A percentile compares a stretch with the other conserved stretches of the same genome.
These are phyloP conservation scores for Bipolaris bicolor DNA, from an alignment of 2,329 filamentous ascomycete species.

Conservation along the genomic window DNA sequence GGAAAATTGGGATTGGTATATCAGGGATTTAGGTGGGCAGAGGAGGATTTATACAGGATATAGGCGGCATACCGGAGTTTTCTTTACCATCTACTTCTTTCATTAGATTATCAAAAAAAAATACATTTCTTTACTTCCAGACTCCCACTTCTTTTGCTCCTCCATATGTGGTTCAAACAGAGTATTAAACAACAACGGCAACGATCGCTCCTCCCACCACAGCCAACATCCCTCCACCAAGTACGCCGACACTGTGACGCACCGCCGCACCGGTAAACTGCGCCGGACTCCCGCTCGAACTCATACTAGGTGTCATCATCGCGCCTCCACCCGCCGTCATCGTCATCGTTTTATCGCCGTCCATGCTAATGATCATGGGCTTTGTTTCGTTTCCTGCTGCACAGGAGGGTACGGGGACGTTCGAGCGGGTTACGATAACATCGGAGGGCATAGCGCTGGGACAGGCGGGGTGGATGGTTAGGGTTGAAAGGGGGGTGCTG, in stretches of 20 bases:
- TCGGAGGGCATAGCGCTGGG: constrained; percentile 22
- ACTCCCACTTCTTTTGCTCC: no score
- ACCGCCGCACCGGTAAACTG: constrained; percentile 7
- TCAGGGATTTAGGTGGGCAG: no score
- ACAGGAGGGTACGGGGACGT: constrained; percentile 21
- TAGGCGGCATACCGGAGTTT: no score
- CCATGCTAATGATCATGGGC: constrained; percentile 23
- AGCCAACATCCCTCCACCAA: not conserved
- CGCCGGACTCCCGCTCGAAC: not conserved
- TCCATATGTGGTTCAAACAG: no score
- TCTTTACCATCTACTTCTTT: no score
- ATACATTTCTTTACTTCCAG: no score
- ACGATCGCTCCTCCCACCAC: not conserved
- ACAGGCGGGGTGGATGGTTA: constrained; percentile 24
- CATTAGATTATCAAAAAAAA: no score
- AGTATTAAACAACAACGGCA: not conserved
- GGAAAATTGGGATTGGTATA: no score
- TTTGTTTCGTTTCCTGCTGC: constrained; percentile 28
- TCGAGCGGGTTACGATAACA: constrained; percentile 27
- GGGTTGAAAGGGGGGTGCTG: constrained; percentile 20
- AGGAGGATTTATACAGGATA: no score
- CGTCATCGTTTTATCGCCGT: constrained; percentile 7
- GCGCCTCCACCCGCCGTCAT: constrained; percentile 2
- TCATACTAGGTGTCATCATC: not conserved
- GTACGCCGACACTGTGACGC: not conserved